phyloP scores from a whole-genome alignment of 2,329 filamentous ascomycete genomes.

The Zalaria sp. region DNA sequence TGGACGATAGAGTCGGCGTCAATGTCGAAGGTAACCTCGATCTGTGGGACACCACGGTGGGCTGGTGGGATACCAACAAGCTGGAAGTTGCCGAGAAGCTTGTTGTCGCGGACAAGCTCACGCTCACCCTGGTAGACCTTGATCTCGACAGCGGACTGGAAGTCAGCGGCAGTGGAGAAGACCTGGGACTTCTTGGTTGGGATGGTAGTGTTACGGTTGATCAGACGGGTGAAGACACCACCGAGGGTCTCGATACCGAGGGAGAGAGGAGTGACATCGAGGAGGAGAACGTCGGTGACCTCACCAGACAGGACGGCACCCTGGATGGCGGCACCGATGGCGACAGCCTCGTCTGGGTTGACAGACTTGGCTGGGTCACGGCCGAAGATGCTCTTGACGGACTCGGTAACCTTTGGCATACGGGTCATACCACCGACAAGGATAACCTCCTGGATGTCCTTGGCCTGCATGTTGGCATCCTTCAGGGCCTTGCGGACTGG shows the following conservation, averaged over 20 bases:
- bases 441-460: conserved; percentile 95
- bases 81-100: conserved; percentile 98
- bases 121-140: conserved; percentile 99
- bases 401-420: conserved; percentile 97
- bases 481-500: conserved; percentile 94
- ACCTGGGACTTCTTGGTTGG: conserved; percentile 98
- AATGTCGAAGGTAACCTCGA: conserved; percentile 98
- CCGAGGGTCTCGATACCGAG: conserved; percentile 97
- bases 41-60: conserved; percentile 88
- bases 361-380: conserved; percentile 95
- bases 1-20: conserved; percentile 96
- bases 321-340: conserved; percentile 93
- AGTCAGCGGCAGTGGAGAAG: conserved; percentile 94
- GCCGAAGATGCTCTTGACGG: conserved; percentile 92
- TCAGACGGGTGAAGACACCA: conserved; percentile 93
- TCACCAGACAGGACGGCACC: conserved; percentile 93
- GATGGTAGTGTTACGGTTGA: conserved; percentile 98
- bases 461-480: conserved; percentile 80
- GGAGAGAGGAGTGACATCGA: conserved; percentile 90
- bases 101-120: conserved; percentile 98
- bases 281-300: conserved; percentile 87
- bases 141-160: conserved; percentile 98
- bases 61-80: conserved; percentile 92
- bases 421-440: conserved; percentile 98
- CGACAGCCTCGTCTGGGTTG: conserved; percentile 96